Evolutionary conservation across 2,329 filamentous ascomycete genomes (phyloP).

Genomic region (Penicillium sp.): DNA sequence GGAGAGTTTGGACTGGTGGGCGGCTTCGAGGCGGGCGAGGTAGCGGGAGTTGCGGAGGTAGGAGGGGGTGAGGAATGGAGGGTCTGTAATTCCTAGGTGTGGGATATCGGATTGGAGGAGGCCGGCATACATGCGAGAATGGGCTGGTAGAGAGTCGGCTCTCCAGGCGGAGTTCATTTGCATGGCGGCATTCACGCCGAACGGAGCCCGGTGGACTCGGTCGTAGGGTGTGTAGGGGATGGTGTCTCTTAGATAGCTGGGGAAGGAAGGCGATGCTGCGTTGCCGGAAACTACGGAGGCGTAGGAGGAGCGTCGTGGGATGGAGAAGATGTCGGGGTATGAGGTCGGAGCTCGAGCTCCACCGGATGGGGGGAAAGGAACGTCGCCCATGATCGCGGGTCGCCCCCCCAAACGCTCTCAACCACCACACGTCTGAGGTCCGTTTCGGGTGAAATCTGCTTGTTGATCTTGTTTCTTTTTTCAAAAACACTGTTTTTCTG

Average conservation of each 20-base stretch:
- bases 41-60: conserved; percentile 80
- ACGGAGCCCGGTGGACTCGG: conserved; percentile 36
- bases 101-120: conserved; percentile 32
- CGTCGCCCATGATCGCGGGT: conserved; percentile 47
- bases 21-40: conserved; percentile 72
- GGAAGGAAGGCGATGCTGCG: conserved; percentile 40
- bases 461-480: too few relatives aligned
- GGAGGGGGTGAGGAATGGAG: conserved; percentile 74
- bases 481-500: neutral
- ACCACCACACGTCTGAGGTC: conserved; percentile 1
- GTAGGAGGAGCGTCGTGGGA: conserved; percentile 60
- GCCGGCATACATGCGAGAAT: conserved; percentile 51
- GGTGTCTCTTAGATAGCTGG: conserved; percentile 51
- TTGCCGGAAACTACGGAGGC: conserved; percentile 62
- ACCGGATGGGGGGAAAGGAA: conserved; percentile 44
- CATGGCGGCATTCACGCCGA: conserved; percentile 52
- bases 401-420: conserved; percentile 11
- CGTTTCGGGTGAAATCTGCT: neutral
- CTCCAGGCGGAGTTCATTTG: conserved; percentile 51
- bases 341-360: conserved; percentile 38
- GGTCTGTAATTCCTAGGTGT: conserved; percentile 31
- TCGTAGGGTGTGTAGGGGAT: conserved; percentile 39
- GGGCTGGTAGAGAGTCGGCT: conserved; percentile 47
- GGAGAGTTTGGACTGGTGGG: conserved; percentile 62
- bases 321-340: conserved; percentile 39